Conservation (phyloP, 371 early-diverging fungal species). For the Apophysomyces trapeziformis region DNA sequence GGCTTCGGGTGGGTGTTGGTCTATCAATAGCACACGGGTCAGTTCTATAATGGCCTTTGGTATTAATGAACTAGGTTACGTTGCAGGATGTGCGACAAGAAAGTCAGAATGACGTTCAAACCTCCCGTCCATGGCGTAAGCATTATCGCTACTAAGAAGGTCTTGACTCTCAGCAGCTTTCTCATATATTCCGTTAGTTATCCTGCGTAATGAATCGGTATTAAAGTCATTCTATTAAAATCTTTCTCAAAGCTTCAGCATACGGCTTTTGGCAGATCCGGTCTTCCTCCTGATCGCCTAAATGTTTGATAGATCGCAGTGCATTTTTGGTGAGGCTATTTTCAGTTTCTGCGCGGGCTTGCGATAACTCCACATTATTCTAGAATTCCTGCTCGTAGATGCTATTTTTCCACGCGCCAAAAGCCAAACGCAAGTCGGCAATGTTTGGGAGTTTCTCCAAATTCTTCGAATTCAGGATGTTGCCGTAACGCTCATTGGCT, state of each 20-base stretch:
- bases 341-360: background rate
- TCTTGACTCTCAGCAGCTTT: background rate
- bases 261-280: background rate
- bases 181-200: background rate
- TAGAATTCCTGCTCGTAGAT: background rate
- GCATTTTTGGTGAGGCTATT: conserved; percentile 1
- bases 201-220: background rate
- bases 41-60: background rate
- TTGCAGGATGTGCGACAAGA: background rate
- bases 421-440: background rate
- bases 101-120: background rate
- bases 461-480: background rate
- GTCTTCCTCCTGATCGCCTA: background rate
- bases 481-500: background rate
- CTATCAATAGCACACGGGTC: background rate
- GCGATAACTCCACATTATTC: background rate
- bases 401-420: background rate
- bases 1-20: background rate
- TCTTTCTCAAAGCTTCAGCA: background rate
- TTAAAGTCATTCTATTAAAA: background rate
- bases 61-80: background rate
- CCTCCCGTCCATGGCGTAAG: background rate
- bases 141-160: background rate
- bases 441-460: background rate
- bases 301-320: background rate